These are phyloP conservation scores for Fusarium sp. DNA, from an alignment of 2,329 filamentous ascomycete genomes.

Conservation along the genomic window DNA sequence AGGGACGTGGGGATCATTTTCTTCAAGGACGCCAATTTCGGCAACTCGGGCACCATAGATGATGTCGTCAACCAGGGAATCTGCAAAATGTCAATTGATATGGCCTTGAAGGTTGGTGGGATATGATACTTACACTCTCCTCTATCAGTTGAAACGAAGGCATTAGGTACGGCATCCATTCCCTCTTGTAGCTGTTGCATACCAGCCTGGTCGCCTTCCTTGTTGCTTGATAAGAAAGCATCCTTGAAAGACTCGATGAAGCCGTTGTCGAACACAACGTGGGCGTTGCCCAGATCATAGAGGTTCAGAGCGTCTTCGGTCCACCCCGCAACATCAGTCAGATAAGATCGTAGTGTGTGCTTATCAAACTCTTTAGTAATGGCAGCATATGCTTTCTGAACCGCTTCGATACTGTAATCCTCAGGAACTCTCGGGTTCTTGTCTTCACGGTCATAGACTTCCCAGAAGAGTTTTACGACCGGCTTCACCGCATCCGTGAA, in stretches of 20 bases:
- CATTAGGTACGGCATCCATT: conserved; percentile 3
- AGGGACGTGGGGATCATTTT: background rate
- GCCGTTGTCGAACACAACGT: background rate
- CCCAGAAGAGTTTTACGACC: no score
- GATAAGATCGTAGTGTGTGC: background rate
- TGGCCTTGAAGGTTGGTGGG: no score
- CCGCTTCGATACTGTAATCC: no score
- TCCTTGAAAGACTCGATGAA: background rate
- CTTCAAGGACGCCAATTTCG: background rate
- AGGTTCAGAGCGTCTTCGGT: background rate
- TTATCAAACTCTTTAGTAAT: background rate
- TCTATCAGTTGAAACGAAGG: no score
- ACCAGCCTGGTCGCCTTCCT: fast-evolving
- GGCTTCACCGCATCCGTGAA: no score
- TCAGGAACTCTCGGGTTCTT: no score
- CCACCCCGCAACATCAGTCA: background rate
- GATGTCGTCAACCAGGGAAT: background rate
- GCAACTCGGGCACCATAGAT: background rate
- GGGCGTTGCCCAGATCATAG: background rate
- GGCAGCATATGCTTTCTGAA: background rate
- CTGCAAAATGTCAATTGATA: no score
- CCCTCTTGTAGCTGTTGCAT: background rate
- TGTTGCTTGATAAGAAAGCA: background rate
- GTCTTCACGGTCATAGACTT: no score
- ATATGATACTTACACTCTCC: no score